Evolutionary conservation across 805 yeast species (phyloP), one percentile per base, ranked within the genome.

Genomic region (Vanderwaltozyma polyspora): DNA sequence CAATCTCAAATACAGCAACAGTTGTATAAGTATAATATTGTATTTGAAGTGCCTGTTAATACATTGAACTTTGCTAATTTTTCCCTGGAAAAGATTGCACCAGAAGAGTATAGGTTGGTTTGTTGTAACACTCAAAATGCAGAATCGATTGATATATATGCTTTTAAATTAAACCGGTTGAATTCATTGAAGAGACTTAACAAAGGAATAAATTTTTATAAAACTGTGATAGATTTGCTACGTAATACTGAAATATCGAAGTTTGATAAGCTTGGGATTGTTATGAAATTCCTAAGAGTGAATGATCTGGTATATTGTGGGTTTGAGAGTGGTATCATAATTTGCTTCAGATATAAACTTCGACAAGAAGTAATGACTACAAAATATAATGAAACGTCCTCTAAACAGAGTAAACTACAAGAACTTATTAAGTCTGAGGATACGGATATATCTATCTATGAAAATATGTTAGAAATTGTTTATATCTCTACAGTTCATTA

Each of bases 21-120:
- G 15, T 6, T n/a, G 12, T 18, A 12, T 25, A 12, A 17, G 19
- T 32, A 18, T 22, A 6, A 22, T 15, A 4, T 19, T 28, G 36
- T 27, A 10, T 24, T 31, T 12, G 34, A 31, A 21, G 17, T 52
- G 26, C 57, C 57, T 6, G 48, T 57, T 4, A 57, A 57, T 35
- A 57, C 60, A 2, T 33, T 55, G 25, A 57, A 53, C 32, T 57
- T 57, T 38, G 52, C 60, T 0, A 55, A 57, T 33, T 47, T 52
- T 22, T 30, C 40, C 5, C 28, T 54, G 2, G 15, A 16, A 3
- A 33, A 36, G 10, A 8, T 37, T 5, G 15, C 24, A 12, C 22
- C 25, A 6, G 34, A 31, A 7, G 8, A 13, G 10, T 49, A 41
- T 29, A 42, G 47, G 6, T 35, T 57, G 28, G 33, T 43, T 28